Percentiles rank a stretch among this genome's conserved stretches.
These are phyloP conservation scores for Aspergillus ibericus DNA, from an alignment of 2,329 filamentous ascomycete species.

Conservation along the genomic window DNA sequence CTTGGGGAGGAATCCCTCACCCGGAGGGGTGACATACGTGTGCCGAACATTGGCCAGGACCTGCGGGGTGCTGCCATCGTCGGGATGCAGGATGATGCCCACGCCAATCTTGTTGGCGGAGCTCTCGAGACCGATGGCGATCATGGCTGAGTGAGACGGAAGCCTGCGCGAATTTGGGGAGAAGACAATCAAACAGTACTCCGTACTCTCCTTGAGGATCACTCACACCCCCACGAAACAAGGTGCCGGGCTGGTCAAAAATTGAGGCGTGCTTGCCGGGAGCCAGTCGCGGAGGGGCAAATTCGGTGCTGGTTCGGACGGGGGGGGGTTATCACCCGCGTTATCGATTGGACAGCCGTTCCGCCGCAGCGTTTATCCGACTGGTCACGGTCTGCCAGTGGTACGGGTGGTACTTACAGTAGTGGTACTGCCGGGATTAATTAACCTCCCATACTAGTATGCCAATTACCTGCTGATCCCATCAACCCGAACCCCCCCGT, in stretches of 20 bases:
- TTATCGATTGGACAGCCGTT: conserved; percentile 31
- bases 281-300: conserved; percentile 14
- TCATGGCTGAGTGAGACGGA: conserved; percentile 46
- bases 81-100: conserved; percentile 78
- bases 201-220: too few relatives aligned
- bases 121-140: conserved; percentile 78
- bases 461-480: background rate
- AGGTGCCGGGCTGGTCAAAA: background rate
- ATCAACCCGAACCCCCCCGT: background rate
- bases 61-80: conserved; percentile 55
- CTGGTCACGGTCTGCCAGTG: conserved; percentile 1
- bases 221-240: background rate
- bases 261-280: background rate
- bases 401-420: background rate
- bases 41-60: conserved; percentile 93
- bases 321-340: conserved; percentile 25
- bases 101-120: conserved; percentile 98
- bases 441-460: background rate
- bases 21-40: conserved; percentile 88
- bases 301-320: conserved; percentile 14
- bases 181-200: background rate
- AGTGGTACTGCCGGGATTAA: background rate
- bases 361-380: conserved; percentile 31
- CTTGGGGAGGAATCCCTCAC: conserved; percentile 92
- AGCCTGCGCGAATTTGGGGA: background rate